Evolutionary conservation across 225 moss, liverwort and hornwort genomes (phyloP).

Genomic region (Pseudoscleropodium purum): DNA sequence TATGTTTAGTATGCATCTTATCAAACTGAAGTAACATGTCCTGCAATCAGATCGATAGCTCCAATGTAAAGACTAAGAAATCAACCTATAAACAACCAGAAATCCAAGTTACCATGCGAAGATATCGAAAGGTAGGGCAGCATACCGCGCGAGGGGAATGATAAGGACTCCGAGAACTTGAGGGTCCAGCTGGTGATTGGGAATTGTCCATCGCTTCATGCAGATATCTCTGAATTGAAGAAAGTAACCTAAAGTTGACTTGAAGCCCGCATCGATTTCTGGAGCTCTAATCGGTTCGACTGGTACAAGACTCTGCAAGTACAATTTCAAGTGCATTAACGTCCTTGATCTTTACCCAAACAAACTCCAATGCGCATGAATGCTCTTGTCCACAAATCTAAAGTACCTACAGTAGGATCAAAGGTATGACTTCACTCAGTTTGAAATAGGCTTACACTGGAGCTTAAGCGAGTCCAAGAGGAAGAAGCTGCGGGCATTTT

Average conservation of each 20-base stretch:
- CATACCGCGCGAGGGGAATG: slow-evolving; percentile 29
- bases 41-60: neutral
- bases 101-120: neutral
- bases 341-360: neutral
- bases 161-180: slow-evolving; percentile 23
- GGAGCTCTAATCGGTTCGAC: neutral
- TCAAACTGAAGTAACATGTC: neutral
- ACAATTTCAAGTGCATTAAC: neutral
- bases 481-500: neutral
- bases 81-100: neutral
- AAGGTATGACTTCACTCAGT: neutral
- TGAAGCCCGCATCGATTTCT: neutral
- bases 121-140: neutral
- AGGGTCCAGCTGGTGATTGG: slow-evolving; percentile 18
- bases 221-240: neutral
- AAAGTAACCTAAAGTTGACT: neutral
- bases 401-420: neutral
- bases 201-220: slow-evolving; percentile 26
- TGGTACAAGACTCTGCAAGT: neutral
- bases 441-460: neutral
- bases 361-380: neutral
- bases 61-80: neutral
- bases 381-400: neutral
- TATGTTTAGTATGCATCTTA: neutral
- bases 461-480: neutral